Evolutionary conservation across 129 eudicot species (phyloP).

Genomic region (Flaveria sonorensis): DNA sequence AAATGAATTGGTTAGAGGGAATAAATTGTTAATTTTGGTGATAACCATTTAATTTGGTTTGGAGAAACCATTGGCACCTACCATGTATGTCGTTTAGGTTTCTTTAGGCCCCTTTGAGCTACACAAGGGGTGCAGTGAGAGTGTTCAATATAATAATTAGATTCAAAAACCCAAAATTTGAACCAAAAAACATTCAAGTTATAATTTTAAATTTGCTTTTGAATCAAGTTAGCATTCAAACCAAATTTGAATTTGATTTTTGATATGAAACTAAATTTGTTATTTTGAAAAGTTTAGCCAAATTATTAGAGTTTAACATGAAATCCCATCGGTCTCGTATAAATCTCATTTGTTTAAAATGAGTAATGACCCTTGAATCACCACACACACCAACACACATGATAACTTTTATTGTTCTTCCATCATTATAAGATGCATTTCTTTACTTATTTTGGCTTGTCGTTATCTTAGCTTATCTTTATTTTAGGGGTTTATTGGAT

Average conservation of each 20-base stretch:
- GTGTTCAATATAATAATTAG: neutral
- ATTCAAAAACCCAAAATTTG: neutral
- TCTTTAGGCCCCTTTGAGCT: neutral
- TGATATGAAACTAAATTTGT: neutral
- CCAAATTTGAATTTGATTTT: neutral
- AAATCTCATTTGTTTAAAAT: no score
- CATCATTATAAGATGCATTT: no score
- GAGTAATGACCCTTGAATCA: neutral
- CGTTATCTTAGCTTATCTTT: no score
- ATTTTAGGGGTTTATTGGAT: neutral
- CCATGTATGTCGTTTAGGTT: neutral
- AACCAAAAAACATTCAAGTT: neutral
- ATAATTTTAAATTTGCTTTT: neutral
- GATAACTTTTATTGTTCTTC: neutral
- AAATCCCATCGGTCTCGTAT: no score
- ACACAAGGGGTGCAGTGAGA: neutral
- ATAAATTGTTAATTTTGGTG: neutral
- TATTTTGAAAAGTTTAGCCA: neutral
- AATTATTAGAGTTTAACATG: no score
- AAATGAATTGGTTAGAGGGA: neutral
- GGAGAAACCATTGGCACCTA: no score
- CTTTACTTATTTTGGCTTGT: neutral
- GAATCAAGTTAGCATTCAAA: neutral
- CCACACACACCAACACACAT: neutral
- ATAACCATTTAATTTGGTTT: no score